Conservation (phyloP, 2,329 filamentous ascomycete species). For the Cladosporium colombiae region DNA sequence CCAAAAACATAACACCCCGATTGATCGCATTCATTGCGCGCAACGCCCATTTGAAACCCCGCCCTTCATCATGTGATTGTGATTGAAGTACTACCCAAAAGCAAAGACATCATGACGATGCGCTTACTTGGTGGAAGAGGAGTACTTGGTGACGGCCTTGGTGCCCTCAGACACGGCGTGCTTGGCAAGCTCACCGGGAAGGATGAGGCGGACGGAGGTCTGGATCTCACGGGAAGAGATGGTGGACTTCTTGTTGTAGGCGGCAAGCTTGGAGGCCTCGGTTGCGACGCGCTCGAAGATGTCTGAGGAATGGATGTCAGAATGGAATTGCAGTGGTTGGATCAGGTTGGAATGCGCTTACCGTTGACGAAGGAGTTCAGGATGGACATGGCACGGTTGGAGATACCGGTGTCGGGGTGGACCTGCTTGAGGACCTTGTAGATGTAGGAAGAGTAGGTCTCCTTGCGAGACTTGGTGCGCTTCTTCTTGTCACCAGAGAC, state of each 20-base stretch:
- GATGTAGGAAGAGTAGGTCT: conserved; percentile 99
- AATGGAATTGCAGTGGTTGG: conserved; percentile 18
- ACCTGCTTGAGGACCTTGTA: conserved; percentile 99
- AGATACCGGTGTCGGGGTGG: conserved; percentile 99
- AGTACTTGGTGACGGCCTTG: conserved; percentile 99
- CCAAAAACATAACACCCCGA: conserved; percentile 41
- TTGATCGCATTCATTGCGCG: conserved; percentile 52
- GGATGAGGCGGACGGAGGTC: conserved; percentile 96
- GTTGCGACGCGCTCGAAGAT: conserved; percentile 99
- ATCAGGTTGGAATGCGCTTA: conserved; percentile 48
- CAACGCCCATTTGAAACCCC: conserved; percentile 57
- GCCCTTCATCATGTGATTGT: conserved; percentile 29
- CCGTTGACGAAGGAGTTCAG: conserved; percentile 99
- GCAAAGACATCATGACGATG: conserved; percentile 41
- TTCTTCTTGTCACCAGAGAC: conserved; percentile 99
- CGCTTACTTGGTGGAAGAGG: conserved; percentile 94
- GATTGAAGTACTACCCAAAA: conserved; percentile 34
- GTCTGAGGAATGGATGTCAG: conserved; percentile 56
- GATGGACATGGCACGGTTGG: conserved; percentile 99
- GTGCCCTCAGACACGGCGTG: conserved; percentile 99
- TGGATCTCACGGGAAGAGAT: conserved; percentile 99
- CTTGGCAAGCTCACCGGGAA: conserved; percentile 98
- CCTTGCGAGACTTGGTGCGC: conserved; percentile 99
- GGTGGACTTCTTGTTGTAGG: conserved; percentile 99
- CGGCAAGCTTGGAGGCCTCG: conserved; percentile 97